Conservation (phyloP, 306 rosid genomes). For the Citrullus colocynthis region DNA sequence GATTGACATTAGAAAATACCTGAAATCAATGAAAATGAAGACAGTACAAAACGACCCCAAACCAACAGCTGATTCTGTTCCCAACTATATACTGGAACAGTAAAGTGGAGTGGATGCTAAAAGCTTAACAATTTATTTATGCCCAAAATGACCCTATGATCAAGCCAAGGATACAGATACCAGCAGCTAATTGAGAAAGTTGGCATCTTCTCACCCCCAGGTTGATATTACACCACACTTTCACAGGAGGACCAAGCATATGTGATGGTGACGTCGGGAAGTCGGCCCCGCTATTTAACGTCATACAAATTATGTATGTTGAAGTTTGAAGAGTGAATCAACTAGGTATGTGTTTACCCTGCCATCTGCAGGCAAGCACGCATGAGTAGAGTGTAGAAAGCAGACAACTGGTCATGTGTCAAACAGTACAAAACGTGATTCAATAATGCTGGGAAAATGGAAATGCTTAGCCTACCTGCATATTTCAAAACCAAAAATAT, state of each 20-base stretch:
- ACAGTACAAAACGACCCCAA: not conserved
- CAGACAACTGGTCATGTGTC: not conserved
- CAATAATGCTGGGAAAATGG: not conserved
- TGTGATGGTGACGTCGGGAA: not conserved
- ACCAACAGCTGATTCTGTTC: not conserved
- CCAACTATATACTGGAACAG: not conserved
- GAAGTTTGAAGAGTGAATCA: not conserved
- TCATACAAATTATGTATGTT: too few species aligned
- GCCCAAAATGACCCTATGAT: not conserved
- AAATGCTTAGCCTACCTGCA: not conserved
- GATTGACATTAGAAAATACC: not conserved
- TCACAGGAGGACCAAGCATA: not conserved
- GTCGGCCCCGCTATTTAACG: not conserved
- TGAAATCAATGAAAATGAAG: constrained; percentile 2
- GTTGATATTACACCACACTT: not conserved
- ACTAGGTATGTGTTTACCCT: not conserved
- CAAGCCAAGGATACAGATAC: not conserved
- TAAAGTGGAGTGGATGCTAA: not conserved
- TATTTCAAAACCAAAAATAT: not conserved
- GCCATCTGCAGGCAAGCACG: not conserved
- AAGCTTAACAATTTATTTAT: not conserved
- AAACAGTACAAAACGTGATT: not conserved
- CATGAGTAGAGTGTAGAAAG: not conserved
- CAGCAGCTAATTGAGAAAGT: not conserved
- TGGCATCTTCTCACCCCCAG: not conserved